Evolutionary conservation across 2,329 filamentous ascomycete species (phyloP), one percentile per base, ranked within the genome.

Genomic region (Aspergillus japonicus): DNA sequence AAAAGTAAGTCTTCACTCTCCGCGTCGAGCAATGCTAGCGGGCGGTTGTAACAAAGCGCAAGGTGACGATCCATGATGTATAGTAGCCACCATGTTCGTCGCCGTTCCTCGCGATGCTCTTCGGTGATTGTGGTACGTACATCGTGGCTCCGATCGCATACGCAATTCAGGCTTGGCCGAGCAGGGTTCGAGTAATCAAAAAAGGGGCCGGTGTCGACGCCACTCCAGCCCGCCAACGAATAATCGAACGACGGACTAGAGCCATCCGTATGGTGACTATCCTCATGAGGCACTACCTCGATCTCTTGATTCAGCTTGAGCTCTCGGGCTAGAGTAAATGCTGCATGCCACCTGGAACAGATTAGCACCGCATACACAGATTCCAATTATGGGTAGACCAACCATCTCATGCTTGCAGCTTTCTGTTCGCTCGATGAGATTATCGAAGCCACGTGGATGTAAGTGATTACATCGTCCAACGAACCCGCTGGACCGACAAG

Each of bases 371-470:
- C 24, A 21, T 21, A 12, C 8, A n/a, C 21, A n/a, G 21, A 8
- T 6, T 8, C 11, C 19, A 14, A 8, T 29, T 16, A 10, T 1
- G 19, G 11, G 29, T 19, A 48, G 33, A 65, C 67, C 11, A 61
- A 75, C 93, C 93, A 97, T 64, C 92, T 83, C 69, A 96, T 82
- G 69, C 92, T 96, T n/a, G 92, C 92, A 12, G 91, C 92, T 74
- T 96, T 96, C 77, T 96, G 94, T 74, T 96, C 93, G 72, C 92
- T 96, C 10, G 93, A 92, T 10, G 92, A 96, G 2, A 96, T 90
- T 11, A 96, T 92, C 1, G 91, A 95, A 3, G 92, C 93, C 26
- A 97, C 81, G 73, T 97, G 92, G 63, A 96, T 92, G 72, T 96
- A 97, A 0, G 93, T 96, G 26, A 91, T 88, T 12, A 96, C 88